These are phyloP conservation scores for Sesbania bispinosa DNA, from an alignment of 306 rosid species.

Conservation along the genomic window DNA sequence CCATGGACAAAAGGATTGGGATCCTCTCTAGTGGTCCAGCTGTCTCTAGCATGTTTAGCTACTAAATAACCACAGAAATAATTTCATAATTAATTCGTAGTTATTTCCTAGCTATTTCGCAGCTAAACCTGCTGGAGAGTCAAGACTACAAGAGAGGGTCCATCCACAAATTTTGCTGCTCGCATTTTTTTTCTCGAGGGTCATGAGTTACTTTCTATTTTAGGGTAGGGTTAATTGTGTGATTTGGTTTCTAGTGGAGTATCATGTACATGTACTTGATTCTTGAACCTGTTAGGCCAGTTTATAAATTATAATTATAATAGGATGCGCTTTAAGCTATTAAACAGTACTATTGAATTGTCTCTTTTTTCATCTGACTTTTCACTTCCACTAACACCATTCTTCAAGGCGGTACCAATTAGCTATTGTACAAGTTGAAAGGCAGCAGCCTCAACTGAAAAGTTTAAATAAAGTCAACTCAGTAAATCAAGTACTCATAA, in stretches of 20 bases:
- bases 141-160: too few relatives aligned
- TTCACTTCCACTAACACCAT: slow-evolving; percentile 17
- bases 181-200: not conserved
- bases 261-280: not conserved
- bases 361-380: not conserved
- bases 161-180: too few relatives aligned
- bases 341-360: slow-evolving; percentile 4
- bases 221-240: not conserved
- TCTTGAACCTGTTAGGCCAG: not conserved
- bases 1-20: too few relatives aligned
- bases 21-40: too few relatives aligned
- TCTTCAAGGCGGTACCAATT: not conserved
- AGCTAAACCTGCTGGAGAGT: too few relatives aligned
- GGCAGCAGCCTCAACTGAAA: slow-evolving; percentile 16
- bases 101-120: too few relatives aligned
- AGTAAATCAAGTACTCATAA: not conserved
- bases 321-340: not conserved
- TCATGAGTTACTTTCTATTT: not conserved
- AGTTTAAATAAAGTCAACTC: slow-evolving; percentile 23
- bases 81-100: too few relatives aligned
- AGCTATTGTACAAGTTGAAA: not conserved
- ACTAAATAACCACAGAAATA: too few relatives aligned
- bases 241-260: not conserved
- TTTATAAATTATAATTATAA: too few relatives aligned
- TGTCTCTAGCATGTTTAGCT: too few relatives aligned